Percentiles rank a stretch among this genome's conserved stretches.
These are phyloP conservation scores for Lactarius indigo DNA, from an alignment of 768 basidiomycete genomes.

Conservation along the genomic window DNA sequence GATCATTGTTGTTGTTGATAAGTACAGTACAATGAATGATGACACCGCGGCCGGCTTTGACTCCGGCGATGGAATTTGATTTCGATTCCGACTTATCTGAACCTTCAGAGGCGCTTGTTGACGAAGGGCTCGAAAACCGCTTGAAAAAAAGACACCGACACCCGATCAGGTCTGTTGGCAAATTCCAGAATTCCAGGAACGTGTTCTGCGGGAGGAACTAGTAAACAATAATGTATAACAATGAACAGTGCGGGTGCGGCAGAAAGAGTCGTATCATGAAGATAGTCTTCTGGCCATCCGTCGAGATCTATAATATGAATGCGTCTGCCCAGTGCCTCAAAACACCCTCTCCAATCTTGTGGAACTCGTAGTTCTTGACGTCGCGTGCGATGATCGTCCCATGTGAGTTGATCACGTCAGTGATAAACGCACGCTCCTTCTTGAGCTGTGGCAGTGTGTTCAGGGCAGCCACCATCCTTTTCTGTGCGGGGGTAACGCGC, in stretches of 20 bases:
- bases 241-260: neutral
- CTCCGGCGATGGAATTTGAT: neutral
- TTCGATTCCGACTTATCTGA: neutral
- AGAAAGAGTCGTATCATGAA: neutral
- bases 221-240: neutral
- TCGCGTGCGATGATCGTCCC: conserved; percentile 70
- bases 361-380: conserved; percentile 52
- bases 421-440: conserved; percentile 69
- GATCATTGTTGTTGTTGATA: too few relatives aligned
- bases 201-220: too few relatives aligned
- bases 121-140: neutral
- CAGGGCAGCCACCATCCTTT: conserved; percentile 51
- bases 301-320: conserved; percentile 42
- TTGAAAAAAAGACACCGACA: neutral
- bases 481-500: conserved; percentile 54
- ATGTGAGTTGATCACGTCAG: conserved; percentile 59
- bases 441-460: conserved; percentile 65
- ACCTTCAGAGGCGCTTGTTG: neutral
- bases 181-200: neutral
- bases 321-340: conserved; percentile 69
- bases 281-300: neutral
- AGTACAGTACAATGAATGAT: neutral
- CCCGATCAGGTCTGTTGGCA: neutral
- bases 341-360: conserved; percentile 60
- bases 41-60: neutral